Percentiles rank a stretch among this genome's conserved stretches.
These are phyloP conservation scores for Agaricus blazei DNA, from an alignment of 768 basidiomycete genomes.

Conservation along the genomic window DNA sequence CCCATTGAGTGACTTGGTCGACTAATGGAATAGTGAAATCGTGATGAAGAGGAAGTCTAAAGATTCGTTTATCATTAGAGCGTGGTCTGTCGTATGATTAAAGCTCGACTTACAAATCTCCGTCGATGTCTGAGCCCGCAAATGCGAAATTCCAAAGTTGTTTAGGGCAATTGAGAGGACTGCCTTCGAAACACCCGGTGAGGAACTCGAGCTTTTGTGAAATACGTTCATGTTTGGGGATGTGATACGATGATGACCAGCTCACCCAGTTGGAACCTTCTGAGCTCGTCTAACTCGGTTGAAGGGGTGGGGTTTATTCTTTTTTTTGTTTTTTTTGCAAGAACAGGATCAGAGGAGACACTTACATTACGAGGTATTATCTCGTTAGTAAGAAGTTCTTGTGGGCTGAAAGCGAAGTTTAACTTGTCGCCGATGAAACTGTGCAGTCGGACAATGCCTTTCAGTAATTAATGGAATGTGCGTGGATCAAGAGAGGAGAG, in stretches of 20 bases:
- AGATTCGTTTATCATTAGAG: neutral
- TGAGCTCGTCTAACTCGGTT: slow-evolving; percentile 39
- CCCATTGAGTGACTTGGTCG: slow-evolving; percentile 47
- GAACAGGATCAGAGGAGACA: neutral
- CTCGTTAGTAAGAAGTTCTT: slow-evolving; percentile 34
- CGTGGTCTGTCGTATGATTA: too few relatives aligned
- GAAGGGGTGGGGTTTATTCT: too few relatives aligned
- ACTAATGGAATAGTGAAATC: slow-evolving; percentile 42
- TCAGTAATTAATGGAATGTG: too few relatives aligned
- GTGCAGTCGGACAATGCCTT: neutral
- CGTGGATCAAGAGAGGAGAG: neutral
- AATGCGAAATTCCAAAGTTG: slow-evolving; percentile 56
- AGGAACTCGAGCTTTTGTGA: slow-evolving; percentile 41
- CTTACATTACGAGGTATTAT: slow-evolving; percentile 42
- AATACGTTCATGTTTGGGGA: neutral
- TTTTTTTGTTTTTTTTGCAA: neutral
- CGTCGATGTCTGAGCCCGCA: slow-evolving; percentile 45
- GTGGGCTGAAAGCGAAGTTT: slow-evolving; percentile 35
- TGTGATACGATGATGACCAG: neutral
- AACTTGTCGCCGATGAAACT: slow-evolving; percentile 49
- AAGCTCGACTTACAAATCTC: slow-evolving; percentile 30
- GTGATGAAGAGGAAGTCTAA: slow-evolving; percentile 43
- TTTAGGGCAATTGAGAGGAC: slow-evolving; percentile 34
- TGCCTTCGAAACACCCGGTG: slow-evolving; percentile 45
- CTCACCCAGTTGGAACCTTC: slow-evolving; percentile 50